Evolutionary conservation across 345 rosid species (phyloP).

Genomic region (Eucalyptus grandis): DNA sequence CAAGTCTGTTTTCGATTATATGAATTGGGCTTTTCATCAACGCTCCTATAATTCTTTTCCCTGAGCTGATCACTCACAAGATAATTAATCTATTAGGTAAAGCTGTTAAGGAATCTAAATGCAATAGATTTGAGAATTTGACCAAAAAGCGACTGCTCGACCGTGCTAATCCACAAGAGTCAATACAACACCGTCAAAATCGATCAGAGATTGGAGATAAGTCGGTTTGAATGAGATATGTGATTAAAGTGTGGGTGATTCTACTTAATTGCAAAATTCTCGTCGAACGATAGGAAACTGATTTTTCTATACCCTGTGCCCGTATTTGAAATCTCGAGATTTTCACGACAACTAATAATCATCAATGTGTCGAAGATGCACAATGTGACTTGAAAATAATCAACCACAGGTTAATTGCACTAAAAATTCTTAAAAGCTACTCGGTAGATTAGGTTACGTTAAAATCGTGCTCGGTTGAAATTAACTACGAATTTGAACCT

Average conservation of each 20-base stretch:
- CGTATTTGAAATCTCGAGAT: too few species aligned
- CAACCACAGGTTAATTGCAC: too few species aligned
- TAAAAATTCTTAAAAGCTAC: too few species aligned
- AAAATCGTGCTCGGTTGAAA: rapidly evolving
- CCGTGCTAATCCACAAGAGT: rapidly evolving
- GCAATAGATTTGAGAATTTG: too few species aligned
- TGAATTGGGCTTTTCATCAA: rapidly evolving
- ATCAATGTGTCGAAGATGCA: rapidly evolving
- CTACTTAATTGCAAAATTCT: too few species aligned
- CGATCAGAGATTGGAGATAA: too few species aligned
- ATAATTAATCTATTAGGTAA: rapidly evolving
- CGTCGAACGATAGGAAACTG: rapidly evolving
- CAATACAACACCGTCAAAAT: rapidly evolving
- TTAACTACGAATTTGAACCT: too few species aligned
- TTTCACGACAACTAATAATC: too few species aligned
- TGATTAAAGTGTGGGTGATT: too few species aligned
- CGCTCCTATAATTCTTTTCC: rapidly evolving
- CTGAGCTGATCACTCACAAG: rapidly evolving
- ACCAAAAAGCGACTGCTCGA: rapidly evolving
- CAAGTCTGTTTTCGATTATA: rapidly evolving
- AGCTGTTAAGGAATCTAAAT: too few species aligned
- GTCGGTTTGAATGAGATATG: rapidly evolving
- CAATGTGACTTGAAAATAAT: too few species aligned
- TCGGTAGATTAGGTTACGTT: rapidly evolving
- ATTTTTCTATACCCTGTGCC: rapidly evolving